phyloP scores from a whole-genome alignment of 345 rosid genomes.

The Ailanthus altissimus region DNA sequence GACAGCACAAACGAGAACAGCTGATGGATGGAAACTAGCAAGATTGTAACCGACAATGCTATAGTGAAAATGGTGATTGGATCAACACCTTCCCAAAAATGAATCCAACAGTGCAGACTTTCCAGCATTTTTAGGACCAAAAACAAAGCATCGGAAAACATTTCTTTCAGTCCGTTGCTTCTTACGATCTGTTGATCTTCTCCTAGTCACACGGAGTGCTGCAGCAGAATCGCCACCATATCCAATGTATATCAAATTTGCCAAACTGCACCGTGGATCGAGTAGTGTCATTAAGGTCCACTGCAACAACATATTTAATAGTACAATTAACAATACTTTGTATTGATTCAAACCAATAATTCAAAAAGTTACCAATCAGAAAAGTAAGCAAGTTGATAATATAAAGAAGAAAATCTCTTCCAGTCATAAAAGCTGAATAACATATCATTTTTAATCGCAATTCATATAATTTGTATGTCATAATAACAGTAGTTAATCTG shows the following conservation, averaged over 20 bases:
- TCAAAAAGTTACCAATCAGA: slow-evolving; percentile 23
- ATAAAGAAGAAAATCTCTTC: not conserved
- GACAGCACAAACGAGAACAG: not conserved
- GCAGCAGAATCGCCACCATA: slow-evolving; percentile 67
- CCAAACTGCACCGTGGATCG: slow-evolving; percentile 63
- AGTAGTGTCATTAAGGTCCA: slow-evolving; percentile 77
- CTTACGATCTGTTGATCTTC: slow-evolving; percentile 70
- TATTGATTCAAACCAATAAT: slow-evolving; percentile 16
- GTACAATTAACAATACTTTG: slow-evolving; percentile 22
- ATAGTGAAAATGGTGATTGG: slow-evolving; percentile 7
- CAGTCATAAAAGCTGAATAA: not conserved
- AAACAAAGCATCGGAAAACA: slow-evolving; percentile 67
- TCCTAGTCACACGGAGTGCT: slow-evolving; percentile 57
- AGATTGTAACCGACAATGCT: slow-evolving; percentile 7
- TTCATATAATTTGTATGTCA: too few relatives aligned
- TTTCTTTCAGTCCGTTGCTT: slow-evolving; percentile 70
- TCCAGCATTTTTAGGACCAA: slow-evolving; percentile 79
- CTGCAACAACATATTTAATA: slow-evolving; percentile 45
- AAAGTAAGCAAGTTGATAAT: slow-evolving; percentile 12
- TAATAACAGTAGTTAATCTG: not conserved
- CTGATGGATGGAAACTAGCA: slow-evolving; percentile 15
- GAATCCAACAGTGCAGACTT: slow-evolving; percentile 69
- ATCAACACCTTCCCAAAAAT: slow-evolving; percentile 63
- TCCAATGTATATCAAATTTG: slow-evolving; percentile 70
- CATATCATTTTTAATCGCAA: slow-evolving; percentile 2